Conservation (phyloP, 805 yeast species). For the Candida koratica region DNA sequence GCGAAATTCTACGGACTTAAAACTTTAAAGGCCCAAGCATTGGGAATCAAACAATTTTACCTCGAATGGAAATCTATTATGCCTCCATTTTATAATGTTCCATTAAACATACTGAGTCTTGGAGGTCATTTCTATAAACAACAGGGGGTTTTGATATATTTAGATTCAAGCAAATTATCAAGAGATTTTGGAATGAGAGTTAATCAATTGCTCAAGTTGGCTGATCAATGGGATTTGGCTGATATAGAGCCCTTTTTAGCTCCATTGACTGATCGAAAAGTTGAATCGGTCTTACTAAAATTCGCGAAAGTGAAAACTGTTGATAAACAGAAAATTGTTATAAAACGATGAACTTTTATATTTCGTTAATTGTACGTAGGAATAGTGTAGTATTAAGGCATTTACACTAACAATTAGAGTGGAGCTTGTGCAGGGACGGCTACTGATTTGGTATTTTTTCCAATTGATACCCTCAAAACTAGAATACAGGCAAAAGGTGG, state of each 20-base stretch:
- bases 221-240: slow-evolving; percentile 35
- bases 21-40: slow-evolving; percentile 28
- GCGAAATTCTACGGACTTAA: slow-evolving; percentile 63
- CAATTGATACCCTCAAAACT: slow-evolving; percentile 93
- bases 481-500: slow-evolving; percentile 95
- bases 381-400: neutral
- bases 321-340: slow-evolving; percentile 30
- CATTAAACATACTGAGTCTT: slow-evolving; percentile 52
- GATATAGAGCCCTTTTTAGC: slow-evolving; percentile 35
- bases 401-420: slow-evolving; percentile 29
- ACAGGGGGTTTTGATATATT: slow-evolving; percentile 44
- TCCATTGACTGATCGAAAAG: slow-evolving; percentile 30
- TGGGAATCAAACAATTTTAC: slow-evolving; percentile 48
- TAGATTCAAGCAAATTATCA: slow-evolving; percentile 50
- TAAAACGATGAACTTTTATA: slow-evolving; percentile 19
- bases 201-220: slow-evolving; percentile 30
- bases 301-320: slow-evolving; percentile 33
- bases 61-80: slow-evolving; percentile 60
- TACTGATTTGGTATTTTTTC: slow-evolving; percentile 91
- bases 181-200: slow-evolving; percentile 21
- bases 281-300: slow-evolving; percentile 36
- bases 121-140: slow-evolving; percentile 36
- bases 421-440: slow-evolving; percentile 98
- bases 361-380: slow-evolving; percentile 14
- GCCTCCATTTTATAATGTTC: slow-evolving; percentile 60